A percentile compares a stretch with the other conserved stretches of the same genome.
phyloP scores from a whole-genome alignment of 2,329 filamentous ascomycete species.

The Sclerotinia trifoliorum region DNA sequence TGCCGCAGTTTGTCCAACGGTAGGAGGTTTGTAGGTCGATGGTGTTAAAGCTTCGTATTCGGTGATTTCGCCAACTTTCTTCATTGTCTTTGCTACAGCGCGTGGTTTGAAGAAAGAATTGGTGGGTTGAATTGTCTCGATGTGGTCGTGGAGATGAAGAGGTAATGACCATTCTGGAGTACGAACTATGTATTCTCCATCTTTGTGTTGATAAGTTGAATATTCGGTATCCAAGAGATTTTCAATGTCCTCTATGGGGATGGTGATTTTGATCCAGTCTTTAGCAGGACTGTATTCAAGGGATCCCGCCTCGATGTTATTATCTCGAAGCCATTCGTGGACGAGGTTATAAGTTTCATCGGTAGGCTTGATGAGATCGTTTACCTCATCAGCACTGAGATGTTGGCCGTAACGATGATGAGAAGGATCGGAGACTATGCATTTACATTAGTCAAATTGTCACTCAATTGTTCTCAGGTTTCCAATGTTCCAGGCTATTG shows the following conservation, averaged over 20 bases:
- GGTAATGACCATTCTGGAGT: conserved; percentile 43
- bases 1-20: conserved; percentile 6
- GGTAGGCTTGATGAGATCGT: conserved; percentile 52
- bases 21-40: conserved; percentile 20
- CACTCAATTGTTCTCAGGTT: not conserved
- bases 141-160: conserved; percentile 43
- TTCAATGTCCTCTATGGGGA: conserved; percentile 50
- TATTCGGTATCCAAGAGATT: conserved; percentile 42
- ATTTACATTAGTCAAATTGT: not conserved
- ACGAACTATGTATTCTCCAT: conserved; percentile 30
- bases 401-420: conserved; percentile 56
- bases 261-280: conserved; percentile 52
- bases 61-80: conserved; percentile 14
- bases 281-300: conserved; percentile 50
- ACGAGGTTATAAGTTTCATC: conserved; percentile 53
- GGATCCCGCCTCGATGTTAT: conserved; percentile 46
- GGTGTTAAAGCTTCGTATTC: conserved; percentile 8
- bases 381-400: conserved; percentile 50
- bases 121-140: conserved; percentile 55
- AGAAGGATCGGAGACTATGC: conserved; percentile 50
- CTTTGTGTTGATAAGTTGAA: conserved; percentile 40
- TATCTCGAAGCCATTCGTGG: conserved; percentile 55
- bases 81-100: conserved; percentile 40
- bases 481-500: no score
- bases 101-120: conserved; percentile 53